Evolutionary conservation across 1,284 basidiomycete genomes (phyloP), one percentile per base, ranked within the genome.

Genomic region (Heterobasidion annosum): DNA sequence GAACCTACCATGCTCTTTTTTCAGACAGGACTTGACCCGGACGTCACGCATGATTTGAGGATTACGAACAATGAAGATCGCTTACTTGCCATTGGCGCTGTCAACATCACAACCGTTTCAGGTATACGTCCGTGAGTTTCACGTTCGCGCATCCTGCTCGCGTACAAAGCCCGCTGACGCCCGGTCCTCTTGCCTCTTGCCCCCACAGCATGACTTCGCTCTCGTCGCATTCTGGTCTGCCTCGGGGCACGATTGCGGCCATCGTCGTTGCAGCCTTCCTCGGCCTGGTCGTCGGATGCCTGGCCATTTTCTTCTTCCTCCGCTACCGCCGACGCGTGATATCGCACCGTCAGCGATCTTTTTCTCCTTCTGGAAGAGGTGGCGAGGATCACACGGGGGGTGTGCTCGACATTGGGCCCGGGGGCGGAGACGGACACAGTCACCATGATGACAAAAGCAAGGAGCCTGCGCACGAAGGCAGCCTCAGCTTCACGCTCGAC

Each of bases 171-270:
- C 51, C 55, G 42, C 48, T 63, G 57, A 57, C 57, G 52, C 51
- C 59, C 16, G 13, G 37, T 50, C 51, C 34, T 13, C 59, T 25
- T 46, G 40, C 51, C 56, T 55, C 40, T 58, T 60, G 16, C 54
- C 55, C 25, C 25, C 25, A 25, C 35, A 55, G 54, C 32, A 47
- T 43, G 46, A 50, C 63, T 45, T 48, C 57, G 46, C 3, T 25
- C 25, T 25, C 25, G 25, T 55, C 63, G 8, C 63, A 64, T 5
- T 57, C 61, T 13, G 52, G 57, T 13, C 54, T 67, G 6, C 60
- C 77, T 4, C 68, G 70, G 57, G 83, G 83, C 44, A 80, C 82
- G 0, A 78, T 85, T 53, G 85, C 83, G 33, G 85, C 82, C 0
- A 71, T 85, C 33, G 75, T 73, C 8, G 71, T 88, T 2, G 81